Base-by-base conservation (phyloP, 116 monocot genomes). In the Phalaenopsis hybrid region DNA sequence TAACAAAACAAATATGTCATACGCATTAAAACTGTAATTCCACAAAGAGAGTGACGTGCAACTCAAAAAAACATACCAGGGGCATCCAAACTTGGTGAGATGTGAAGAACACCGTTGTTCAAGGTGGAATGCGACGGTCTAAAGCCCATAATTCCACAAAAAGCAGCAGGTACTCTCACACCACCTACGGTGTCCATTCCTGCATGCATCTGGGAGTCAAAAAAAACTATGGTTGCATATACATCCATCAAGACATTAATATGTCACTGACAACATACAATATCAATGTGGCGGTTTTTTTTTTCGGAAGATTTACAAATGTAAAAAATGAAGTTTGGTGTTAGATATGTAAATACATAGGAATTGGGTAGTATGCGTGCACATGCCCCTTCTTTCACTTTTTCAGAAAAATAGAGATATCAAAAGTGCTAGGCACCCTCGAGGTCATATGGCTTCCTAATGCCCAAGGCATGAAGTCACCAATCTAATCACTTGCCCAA, bases 81-180 rank as follows among this genome's bases (percentile, higher is more conserved):
- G 17, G 91, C 87, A 41, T 96, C 96, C 58, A 96, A 85, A 83
- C 96, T 96, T 78, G 87, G 92, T n/a, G 96, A 91, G 57, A 94
- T 85, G 16, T 92, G 92, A 90, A 94, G 86, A 70, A 90, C 45
- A 33, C 96, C 96, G 77, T 78, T 69, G 78, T 85, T 91, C 48
- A 86, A 84, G 46, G 91, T 80, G 78, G 88, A 81, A 57, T 89
- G 89, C 59, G 94, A 96, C 81, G 96, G 91, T 21, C 90, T 84
- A 81, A 94, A 94, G 4, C 87, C 94, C 65, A 94, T 83, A 23
- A 91, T 82, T 57, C 94, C 91, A 89, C 96, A 96, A 79, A 84
- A 96, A 31, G 79, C 88, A 20, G 83, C 96, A 45, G 94, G 92
- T 59, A 94, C 79, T 86, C 94, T 90, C 51, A 96, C 91, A 87